Evolutionary conservation across 768 basidiomycete genomes (phyloP), one percentile per base, ranked within the genome.

Genomic region (Rhizopogon sp.): DNA sequence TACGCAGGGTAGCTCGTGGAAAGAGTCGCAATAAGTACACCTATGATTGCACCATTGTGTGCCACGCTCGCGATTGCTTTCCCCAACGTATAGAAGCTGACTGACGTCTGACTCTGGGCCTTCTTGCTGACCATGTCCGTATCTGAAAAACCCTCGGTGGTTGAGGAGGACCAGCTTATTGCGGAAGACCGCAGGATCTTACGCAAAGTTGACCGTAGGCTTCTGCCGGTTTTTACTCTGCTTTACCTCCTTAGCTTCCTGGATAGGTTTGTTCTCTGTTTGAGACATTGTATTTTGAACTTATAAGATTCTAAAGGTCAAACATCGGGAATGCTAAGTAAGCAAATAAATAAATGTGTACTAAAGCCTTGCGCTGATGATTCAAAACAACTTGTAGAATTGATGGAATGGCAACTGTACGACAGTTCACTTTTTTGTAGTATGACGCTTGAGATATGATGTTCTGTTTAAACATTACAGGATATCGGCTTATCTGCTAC

Each of bases 401-500:
- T 44, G 72, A 80, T 56, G 83, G 83, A 6, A 67, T 84, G 39
- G 72, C 74, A 33, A 74, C 73, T 5, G 80, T 78, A 60, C 47
- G 35, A 9, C 22, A 60, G 65, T 51, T 43, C 39, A 44, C 8
- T 10, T 29, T 46, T 17, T 56, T 16, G 22, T 29, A 14, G 33
- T 44, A 17, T n/a, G 9, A 6, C 14, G 13, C n/a, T 9, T 28
- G 11, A 37, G 14, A 40, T 16, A 43, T 46, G 33, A 59, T 17
- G 13, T 13, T 47, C 35, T 29, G 22, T 6, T 28, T 25, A 25
- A 25, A 25, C 11, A 4, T 43, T 9, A 28, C 57, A 83, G 81
- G 82, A 84, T 55, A 68, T 83, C n/a, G 54, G 77, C 35, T 63
- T 84, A 17, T 70, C 77, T 16, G 64, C 75, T 5, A 65, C 80